phyloP scores from a whole-genome alignment of 2,329 filamentous ascomycete species.

The Leptographium procerum region DNA sequence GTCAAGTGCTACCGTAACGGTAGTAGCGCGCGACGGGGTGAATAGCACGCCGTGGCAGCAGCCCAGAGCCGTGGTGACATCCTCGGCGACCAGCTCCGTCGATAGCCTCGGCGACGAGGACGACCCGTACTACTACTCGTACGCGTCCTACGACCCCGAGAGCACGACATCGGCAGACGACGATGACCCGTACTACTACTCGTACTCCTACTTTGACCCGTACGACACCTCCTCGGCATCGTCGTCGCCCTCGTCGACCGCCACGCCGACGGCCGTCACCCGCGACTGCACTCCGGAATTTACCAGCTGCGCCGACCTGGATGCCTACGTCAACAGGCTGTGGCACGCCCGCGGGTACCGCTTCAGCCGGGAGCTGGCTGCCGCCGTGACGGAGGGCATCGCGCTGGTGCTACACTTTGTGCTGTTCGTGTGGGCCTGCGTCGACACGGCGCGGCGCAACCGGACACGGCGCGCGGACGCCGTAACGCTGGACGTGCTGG shows the following conservation, averaged over 20 bases:
- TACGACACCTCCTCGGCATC: too few species aligned
- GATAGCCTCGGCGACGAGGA: background rate
- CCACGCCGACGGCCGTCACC: background rate
- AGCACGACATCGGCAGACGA: too few species aligned
- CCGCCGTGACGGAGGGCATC: conserved; percentile 26
- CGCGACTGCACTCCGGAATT: background rate
- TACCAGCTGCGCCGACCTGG: background rate
- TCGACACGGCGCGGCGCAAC: conserved; percentile 10
- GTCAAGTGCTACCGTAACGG: too few species aligned
- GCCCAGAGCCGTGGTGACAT: background rate
- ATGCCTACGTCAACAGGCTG: conserved; percentile 8
- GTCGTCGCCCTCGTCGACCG: background rate
- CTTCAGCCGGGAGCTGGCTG: background rate
- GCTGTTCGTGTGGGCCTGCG: conserved; percentile 13
- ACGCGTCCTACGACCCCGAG: too few species aligned
- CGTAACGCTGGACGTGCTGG: conserved; percentile 1
- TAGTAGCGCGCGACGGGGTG: background rate
- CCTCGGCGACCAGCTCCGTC: background rate
- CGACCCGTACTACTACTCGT: too few species aligned
- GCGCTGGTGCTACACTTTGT: conserved; percentile 29
- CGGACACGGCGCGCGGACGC: background rate
- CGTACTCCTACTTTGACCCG: too few species aligned
- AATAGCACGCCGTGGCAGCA: background rate
- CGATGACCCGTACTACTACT: too few species aligned
- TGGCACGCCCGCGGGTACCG: conserved; percentile 1